Conservation (phyloP, 331 rosid genomes). For the Quercus tomentella region DNA sequence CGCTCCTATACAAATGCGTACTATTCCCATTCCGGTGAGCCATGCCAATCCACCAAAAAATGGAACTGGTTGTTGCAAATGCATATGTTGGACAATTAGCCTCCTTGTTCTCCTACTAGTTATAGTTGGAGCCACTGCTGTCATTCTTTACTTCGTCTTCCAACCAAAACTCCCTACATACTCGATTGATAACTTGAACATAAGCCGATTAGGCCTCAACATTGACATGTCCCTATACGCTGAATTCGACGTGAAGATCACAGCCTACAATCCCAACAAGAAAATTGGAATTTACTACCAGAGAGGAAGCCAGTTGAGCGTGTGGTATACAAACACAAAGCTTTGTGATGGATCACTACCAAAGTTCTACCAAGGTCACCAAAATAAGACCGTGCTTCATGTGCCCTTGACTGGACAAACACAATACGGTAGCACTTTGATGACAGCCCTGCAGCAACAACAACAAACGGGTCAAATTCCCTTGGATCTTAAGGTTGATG, state of each 20-base stretch:
- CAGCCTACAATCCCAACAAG: slow-evolving; percentile 74
- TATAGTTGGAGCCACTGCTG: slow-evolving; percentile 50
- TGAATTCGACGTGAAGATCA: slow-evolving; percentile 68
- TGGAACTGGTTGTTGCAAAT: slow-evolving; percentile 48
- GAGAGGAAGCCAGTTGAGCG: slow-evolving; percentile 65
- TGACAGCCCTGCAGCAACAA: slow-evolving; percentile 70
- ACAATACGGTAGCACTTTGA: slow-evolving; percentile 54
- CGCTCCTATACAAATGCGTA: slow-evolving; percentile 6
- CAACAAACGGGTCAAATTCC: slow-evolving; percentile 73
- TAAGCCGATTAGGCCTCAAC: slow-evolving; percentile 60
- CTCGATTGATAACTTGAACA: slow-evolving; percentile 62
- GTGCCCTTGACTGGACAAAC: slow-evolving; percentile 72
- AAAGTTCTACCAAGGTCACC: slow-evolving; percentile 81
- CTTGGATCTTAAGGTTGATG: slow-evolving; percentile 61
- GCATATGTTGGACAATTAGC: slow-evolving; percentile 55
- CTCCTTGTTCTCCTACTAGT: slow-evolving; percentile 41
- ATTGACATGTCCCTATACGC: slow-evolving; percentile 67
- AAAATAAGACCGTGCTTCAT: slow-evolving; percentile 59
- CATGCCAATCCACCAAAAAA: slow-evolving; percentile 23
- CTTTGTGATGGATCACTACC: slow-evolving; percentile 80
- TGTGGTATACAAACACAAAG: slow-evolving; percentile 56
- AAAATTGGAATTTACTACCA: slow-evolving; percentile 75
- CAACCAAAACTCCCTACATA: slow-evolving; percentile 74
- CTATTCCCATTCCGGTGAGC: neutral
- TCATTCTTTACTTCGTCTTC: slow-evolving; percentile 64